Evolutionary conservation across 805 yeast species (phyloP), one percentile per base, ranked within the genome.

Genomic region (Hanseniaspora nectarophila): DNA sequence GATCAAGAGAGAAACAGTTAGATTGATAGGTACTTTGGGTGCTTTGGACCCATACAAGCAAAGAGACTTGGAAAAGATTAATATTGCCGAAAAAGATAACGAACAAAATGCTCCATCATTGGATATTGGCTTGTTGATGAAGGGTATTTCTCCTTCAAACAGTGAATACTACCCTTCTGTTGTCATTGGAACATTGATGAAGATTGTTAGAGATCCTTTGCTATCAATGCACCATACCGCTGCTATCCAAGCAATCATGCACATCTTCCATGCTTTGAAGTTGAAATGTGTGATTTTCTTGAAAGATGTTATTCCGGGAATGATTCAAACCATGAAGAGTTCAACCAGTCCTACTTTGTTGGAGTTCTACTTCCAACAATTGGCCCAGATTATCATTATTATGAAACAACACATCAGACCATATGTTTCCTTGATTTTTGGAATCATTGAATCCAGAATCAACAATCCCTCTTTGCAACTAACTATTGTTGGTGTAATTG

Each of bases 141-240:
- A 85, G 60, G 96, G 96, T 4, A 84, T 86, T 75, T 83, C 95
- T 6, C 97, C 97, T 1, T 82, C 94, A 0, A 76, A 76, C 58
- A 97, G 89, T 53, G 97, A 90, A 59, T 92, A 89, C 60, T 89
- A 85, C 60, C 95, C 97, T 2, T 88, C 96, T 0, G 97, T 92
- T 23, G 97, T 90, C 0, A 85, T 92, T 42, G 80, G 80, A 43
- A 85, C 89, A 6, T 68, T 92, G 55, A 76, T 89, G 79, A 85
- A 82, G 55, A 82, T 92, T 18, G 67, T 92, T 40, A 82, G 82
- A 57, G 98, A 92, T 64, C 78, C 85, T 0, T 85, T 97, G 0
- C 71, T 90, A 53, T 81, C 86, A 9, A 72, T 84, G 0, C 95
- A 89, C 62, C 97, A 92, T 63, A 84, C 89, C 2, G 82, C 86